These are phyloP conservation scores for Kodamaea suecica DNA, from an alignment of 1,139 yeast genomes.

Conservation along the genomic window DNA sequence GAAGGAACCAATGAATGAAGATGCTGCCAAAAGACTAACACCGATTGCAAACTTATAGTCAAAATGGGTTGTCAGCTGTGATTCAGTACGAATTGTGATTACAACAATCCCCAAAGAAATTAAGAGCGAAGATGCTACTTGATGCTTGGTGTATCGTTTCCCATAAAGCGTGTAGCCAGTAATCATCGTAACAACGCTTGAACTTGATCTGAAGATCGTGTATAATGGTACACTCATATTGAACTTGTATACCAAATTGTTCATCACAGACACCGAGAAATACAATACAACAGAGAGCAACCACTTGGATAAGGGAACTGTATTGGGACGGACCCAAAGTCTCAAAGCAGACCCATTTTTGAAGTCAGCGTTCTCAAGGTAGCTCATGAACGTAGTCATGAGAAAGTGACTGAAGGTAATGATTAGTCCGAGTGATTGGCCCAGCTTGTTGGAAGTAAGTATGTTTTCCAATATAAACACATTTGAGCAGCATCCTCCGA, in stretches of 20 bases:
- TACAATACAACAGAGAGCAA: conserved; percentile 48
- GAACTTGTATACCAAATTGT: conserved; percentile 57
- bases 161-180: conserved; percentile 49
- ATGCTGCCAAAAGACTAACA: conserved; percentile 38
- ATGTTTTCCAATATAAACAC: conserved; percentile 61
- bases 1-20: conserved; percentile 51
- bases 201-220: conserved; percentile 63
- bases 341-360: conserved; percentile 17
- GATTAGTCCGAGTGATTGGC: conserved; percentile 35
- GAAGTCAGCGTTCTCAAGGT: conserved; percentile 30
- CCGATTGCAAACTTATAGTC: conserved; percentile 35
- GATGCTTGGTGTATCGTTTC: conserved; percentile 44
- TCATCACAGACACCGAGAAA: conserved; percentile 51
- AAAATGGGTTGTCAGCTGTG: conserved; percentile 1
- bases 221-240: conserved; percentile 66
- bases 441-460: conserved; percentile 20
- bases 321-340: conserved; percentile 28
- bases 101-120: conserved; percentile 57
- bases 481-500: conserved; percentile 75
- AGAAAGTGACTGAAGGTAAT: conserved; percentile 63
- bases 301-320: conserved; percentile 51
- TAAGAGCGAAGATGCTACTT: conserved; percentile 49
- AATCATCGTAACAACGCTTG: conserved; percentile 60
- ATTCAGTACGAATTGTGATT: conserved; percentile 37
- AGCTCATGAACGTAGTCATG: conserved; percentile 49